These are phyloP conservation scores for Hysterium pulicare DNA, from an alignment of 2,329 filamentous ascomycete genomes.

Conservation along the genomic window DNA sequence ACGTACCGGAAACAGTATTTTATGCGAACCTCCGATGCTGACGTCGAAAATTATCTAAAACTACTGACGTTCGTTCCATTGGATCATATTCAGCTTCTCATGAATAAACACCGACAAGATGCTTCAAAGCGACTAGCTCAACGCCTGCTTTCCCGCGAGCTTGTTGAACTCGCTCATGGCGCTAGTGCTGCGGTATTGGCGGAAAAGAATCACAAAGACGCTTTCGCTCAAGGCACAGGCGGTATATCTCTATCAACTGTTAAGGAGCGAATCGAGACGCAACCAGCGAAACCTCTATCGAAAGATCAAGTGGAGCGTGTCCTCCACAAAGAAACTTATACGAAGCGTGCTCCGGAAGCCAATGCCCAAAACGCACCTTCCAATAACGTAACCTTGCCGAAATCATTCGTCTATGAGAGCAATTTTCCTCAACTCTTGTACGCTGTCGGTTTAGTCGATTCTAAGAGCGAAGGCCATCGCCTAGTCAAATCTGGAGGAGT, in stretches of 20 bases:
- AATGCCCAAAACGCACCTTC: slow-evolving; percentile 48
- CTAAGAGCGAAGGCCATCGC: slow-evolving; percentile 57
- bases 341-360: slow-evolving; percentile 10
- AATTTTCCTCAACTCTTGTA: slow-evolving; percentile 59
- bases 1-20: slow-evolving; percentile 63
- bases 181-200: slow-evolving; percentile 60
- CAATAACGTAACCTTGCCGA: slow-evolving; percentile 58
- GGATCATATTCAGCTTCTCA: slow-evolving; percentile 61
- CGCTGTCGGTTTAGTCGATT: slow-evolving; percentile 58
- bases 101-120: slow-evolving; percentile 65
- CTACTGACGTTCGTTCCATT: slow-evolving; percentile 86
- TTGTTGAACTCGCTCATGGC: slow-evolving; percentile 78
- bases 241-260: slow-evolving; percentile 26
- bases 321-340: slow-evolving; percentile 7
- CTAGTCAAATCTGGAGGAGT: slow-evolving; percentile 55
- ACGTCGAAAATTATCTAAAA: slow-evolving; percentile 78
- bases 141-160: slow-evolving; percentile 76
- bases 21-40: slow-evolving; percentile 73
- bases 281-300: slow-evolving; percentile 13
- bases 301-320: neutral
- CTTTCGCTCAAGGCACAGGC: slow-evolving; percentile 37
- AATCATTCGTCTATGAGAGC: slow-evolving; percentile 51
- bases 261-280: slow-evolving; percentile 8
- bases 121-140: slow-evolving; percentile 75
- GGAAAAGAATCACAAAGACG: slow-evolving; percentile 52